These are phyloP conservation scores for Quercus tomentella DNA, from an alignment of 331 rosid species.

Conservation along the genomic window DNA sequence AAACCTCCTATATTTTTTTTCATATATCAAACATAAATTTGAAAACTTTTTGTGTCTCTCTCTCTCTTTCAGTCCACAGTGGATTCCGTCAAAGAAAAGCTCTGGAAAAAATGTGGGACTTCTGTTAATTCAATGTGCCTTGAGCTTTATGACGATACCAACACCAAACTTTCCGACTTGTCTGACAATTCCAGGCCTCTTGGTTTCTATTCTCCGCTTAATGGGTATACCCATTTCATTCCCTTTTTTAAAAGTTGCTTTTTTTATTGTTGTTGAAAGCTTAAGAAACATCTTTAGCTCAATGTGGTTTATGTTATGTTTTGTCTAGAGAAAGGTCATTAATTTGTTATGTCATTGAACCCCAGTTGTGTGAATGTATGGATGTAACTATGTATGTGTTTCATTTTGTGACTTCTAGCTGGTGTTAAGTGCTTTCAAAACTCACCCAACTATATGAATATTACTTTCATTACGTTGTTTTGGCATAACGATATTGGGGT, in stretches of 20 bases:
- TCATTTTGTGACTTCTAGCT: neutral
- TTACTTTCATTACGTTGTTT: neutral
- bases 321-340: too few relatives aligned
- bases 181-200: slow-evolving; percentile 57
- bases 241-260: neutral
- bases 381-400: neutral
- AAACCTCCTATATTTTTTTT: neutral
- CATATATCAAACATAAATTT: neutral
- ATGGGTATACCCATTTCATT: slow-evolving; percentile 46
- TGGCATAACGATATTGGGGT: neutral
- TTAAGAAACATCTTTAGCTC: too few relatives aligned
- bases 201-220: slow-evolving; percentile 78
- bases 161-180: slow-evolving; percentile 61
- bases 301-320: too few relatives aligned
- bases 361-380: neutral
- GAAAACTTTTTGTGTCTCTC: neutral
- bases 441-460: neutral
- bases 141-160: slow-evolving; percentile 59
- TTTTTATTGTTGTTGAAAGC: neutral
- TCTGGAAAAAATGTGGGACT: slow-evolving; percentile 83
- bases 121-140: slow-evolving; percentile 74
- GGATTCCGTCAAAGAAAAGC: slow-evolving; percentile 78
- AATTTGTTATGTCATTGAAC: too few relatives aligned
- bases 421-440: neutral
- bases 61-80: slow-evolving; percentile 36